phyloP scores from a whole-genome alignment of 805 yeast genomes.

The Pichia rugopelliculosa region DNA sequence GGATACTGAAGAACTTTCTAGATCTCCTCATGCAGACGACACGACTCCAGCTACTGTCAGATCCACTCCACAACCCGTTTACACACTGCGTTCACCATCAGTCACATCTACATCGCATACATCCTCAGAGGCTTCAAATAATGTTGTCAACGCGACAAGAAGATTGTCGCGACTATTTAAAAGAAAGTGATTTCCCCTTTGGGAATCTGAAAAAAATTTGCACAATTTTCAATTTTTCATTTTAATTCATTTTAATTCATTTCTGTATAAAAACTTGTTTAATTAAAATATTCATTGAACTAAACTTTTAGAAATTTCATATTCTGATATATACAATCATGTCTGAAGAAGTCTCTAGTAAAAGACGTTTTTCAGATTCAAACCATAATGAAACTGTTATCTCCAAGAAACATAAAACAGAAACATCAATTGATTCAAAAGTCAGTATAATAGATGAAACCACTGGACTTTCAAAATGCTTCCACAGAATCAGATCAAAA shows the following conservation, averaged over 20 bases:
- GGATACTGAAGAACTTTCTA: constrained; percentile 12
- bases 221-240: neutral
- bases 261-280: neutral
- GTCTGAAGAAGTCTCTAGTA: neutral
- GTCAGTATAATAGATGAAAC: constrained; percentile 19
- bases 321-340: neutral
- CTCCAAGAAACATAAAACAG: neutral
- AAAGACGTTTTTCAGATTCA: constrained; percentile 1
- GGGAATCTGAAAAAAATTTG: neutral
- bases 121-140: neutral
- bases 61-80: neutral
- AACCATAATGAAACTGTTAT: neutral
- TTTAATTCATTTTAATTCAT: neutral
- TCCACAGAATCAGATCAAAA: constrained; percentile 49
- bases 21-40: neutral
- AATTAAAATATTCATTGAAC: neutral
- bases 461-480: constrained; percentile 57
- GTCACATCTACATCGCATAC: neutral
- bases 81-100: neutral
- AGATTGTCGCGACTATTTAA: constrained; percentile 8
- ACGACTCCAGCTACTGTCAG: neutral
- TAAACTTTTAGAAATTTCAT: neutral
- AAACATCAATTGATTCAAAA: neutral
- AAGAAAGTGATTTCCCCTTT: neutral
- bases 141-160: constrained; percentile 3